Conservation (phyloP, 2,329 filamentous ascomycete species). For the Pseudogymnoascus sp. region DNA sequence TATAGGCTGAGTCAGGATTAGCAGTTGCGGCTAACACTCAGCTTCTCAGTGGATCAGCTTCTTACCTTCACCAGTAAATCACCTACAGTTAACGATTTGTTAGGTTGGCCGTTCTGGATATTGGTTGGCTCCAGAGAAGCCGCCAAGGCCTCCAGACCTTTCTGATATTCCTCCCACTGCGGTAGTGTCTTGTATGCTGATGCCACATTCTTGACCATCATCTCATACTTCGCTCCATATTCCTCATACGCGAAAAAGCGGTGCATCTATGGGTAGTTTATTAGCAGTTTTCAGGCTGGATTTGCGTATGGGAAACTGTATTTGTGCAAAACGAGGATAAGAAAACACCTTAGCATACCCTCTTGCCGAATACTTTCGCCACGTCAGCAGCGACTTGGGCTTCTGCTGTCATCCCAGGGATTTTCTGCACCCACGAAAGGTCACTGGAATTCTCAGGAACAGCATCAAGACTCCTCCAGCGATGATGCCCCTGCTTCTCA, state of each 20-base stretch:
- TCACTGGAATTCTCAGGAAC: conserved; percentile 30
- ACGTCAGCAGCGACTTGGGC: conserved; percentile 54
- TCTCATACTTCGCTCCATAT: conserved; percentile 82
- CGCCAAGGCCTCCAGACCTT: conserved; percentile 76
- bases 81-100: conserved; percentile 71
- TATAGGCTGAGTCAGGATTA: conserved; percentile 58
- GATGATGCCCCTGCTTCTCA: conserved; percentile 32
- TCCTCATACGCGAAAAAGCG: conserved; percentile 85
- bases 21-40: background rate
- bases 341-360: conserved; percentile 34
- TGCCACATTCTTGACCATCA: conserved; percentile 72
- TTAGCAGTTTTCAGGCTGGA: background rate
- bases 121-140: conserved; percentile 67
- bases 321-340: background rate
- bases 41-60: background rate
- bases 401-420: conserved; percentile 48
- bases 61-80: conserved; percentile 85
- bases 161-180: conserved; percentile 74
- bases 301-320: background rate
- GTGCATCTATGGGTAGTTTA: conserved; percentile 51
- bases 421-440: conserved; percentile 37
- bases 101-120: conserved; percentile 52
- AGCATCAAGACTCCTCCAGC: conserved; percentile 39
- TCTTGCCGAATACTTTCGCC: conserved; percentile 52
- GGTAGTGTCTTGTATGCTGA: conserved; percentile 60